phyloP scores from a whole-genome alignment of 2,329 filamentous ascomycete species.

The Eutypa lata region DNA sequence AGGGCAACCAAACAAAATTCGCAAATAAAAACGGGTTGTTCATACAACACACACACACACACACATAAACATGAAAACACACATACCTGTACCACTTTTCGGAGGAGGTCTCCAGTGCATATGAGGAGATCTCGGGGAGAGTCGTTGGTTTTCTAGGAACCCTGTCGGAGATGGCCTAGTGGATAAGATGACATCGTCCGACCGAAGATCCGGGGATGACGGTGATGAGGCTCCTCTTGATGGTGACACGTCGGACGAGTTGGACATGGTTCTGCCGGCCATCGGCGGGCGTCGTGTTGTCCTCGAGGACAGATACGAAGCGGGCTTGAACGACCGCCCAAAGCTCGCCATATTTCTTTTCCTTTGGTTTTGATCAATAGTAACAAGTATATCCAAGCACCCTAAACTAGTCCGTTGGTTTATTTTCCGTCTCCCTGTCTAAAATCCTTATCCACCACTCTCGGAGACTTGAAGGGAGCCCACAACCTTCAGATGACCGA shows the following conservation, averaged over 20 bases:
- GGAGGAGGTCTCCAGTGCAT: slow-evolving; percentile 15
- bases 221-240: slow-evolving; percentile 24
- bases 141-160: slow-evolving; percentile 10
- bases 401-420: no score
- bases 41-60: no score
- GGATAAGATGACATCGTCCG: slow-evolving; percentile 36
- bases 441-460: no score
- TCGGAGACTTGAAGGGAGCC: no score
- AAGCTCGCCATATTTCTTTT: slow-evolving; percentile 41
- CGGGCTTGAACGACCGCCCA: slow-evolving; percentile 47
- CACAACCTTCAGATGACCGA: no score
- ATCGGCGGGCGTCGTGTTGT: slow-evolving; percentile 41
- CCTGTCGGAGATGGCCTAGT: slow-evolving; percentile 28
- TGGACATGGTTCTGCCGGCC: slow-evolving; percentile 42
- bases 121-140: slow-evolving; percentile 11
- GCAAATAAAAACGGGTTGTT: no score
- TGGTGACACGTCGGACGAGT: slow-evolving; percentile 43
- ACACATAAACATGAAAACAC: no score
- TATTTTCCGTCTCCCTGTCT: no score
- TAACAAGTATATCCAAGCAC: background rate
- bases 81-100: background rate
- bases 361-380: background rate
- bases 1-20: no score
- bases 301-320: slow-evolving; percentile 38
- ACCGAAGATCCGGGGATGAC: slow-evolving; percentile 19